Evolutionary conservation across 306 rosid genomes (phyloP).

Genomic region (Citrullus colocynthis): DNA sequence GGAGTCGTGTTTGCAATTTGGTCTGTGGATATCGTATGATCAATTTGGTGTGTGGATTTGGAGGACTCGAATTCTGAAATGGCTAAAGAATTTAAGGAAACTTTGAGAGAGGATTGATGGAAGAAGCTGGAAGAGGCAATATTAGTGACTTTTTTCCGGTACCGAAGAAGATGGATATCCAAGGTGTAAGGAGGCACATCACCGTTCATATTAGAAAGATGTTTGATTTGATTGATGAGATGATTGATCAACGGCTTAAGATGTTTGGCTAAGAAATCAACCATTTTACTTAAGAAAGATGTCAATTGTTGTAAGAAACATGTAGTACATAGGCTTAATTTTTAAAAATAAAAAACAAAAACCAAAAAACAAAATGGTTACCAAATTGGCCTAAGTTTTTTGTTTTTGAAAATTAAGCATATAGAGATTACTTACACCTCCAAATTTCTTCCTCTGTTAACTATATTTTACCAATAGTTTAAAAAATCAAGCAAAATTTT

Average conservation of each 20-base stretch:
- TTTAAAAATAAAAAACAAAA: too few species aligned
- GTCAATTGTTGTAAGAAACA: too few species aligned
- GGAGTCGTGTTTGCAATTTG: constrained; percentile 23
- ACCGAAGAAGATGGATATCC: constrained; percentile 37
- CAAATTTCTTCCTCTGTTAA: too few species aligned
- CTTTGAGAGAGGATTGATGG: constrained; percentile 26
- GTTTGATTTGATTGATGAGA: constrained; percentile 22
- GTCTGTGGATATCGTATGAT: constrained; percentile 40
- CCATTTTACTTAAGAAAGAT: too few species aligned
- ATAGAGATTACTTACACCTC: too few species aligned
- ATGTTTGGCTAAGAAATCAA: background rate
- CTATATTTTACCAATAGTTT: too few species aligned
- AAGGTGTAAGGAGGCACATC: constrained; percentile 39
- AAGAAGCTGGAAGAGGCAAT: constrained; percentile 36
- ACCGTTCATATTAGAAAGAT: constrained; percentile 42
- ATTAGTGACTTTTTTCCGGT: constrained; percentile 37
- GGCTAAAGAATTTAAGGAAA: background rate
- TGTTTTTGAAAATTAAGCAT: too few species aligned
- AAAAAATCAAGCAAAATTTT: too few species aligned
- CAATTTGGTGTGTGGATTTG: constrained; percentile 25
- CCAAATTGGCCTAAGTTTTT: too few species aligned
- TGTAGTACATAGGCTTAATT: too few species aligned
- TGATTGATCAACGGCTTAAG: constrained; percentile 29
- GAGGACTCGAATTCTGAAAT: background rate
- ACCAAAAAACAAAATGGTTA: too few species aligned